Percentiles rank a stretch among this genome's conserved stretches.
These are phyloP conservation scores for Suillus americanus DNA, from an alignment of 768 basidiomycete genomes.

Conservation along the genomic window DNA sequence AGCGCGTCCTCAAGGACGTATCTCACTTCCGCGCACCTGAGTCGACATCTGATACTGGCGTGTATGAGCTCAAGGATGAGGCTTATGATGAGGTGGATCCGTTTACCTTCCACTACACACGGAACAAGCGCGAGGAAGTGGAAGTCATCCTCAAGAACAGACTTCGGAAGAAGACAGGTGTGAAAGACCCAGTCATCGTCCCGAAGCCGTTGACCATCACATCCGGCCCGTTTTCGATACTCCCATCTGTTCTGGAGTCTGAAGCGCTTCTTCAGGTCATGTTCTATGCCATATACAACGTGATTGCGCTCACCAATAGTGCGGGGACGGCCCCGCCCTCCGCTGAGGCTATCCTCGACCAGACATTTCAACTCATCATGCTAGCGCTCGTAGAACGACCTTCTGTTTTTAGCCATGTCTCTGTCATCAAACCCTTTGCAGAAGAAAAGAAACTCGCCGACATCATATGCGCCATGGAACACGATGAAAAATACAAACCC, in stretches of 20 bases:
- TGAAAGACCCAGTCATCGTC: constrained; percentile 68
- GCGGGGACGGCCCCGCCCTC: constrained; percentile 65
- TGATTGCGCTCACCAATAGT: constrained; percentile 63
- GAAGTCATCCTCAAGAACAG: constrained; percentile 71
- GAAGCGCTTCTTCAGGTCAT: constrained; percentile 76
- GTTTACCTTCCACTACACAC: constrained; percentile 93
- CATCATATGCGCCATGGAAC: constrained; percentile 74
- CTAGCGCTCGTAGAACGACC: constrained; percentile 76
- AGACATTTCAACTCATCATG: constrained; percentile 84
- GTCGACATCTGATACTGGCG: constrained; percentile 71
- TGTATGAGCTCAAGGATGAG: constrained; percentile 87
- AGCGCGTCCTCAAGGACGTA: constrained; percentile 73
- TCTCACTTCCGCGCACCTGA: constrained; percentile 84
- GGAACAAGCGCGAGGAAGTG: constrained; percentile 92
- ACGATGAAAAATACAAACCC: constrained; percentile 70
- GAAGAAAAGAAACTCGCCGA: constrained; percentile 65
- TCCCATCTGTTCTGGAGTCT: constrained; percentile 66
- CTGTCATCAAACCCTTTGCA: constrained; percentile 54
- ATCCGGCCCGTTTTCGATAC: constrained; percentile 64
- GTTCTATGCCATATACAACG: constrained; percentile 79
- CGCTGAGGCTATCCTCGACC: constrained; percentile 88
- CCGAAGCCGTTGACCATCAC: constrained; percentile 69
- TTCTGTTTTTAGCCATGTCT: constrained; percentile 57
- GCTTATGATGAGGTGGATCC: constrained; percentile 88
- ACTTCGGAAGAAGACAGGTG: constrained; percentile 61